Percentiles rank a stretch among this genome's conserved stretches.
Conservation (phyloP, 2,329 filamentous ascomycete species). For the Nothophoma quercina region DNA sequence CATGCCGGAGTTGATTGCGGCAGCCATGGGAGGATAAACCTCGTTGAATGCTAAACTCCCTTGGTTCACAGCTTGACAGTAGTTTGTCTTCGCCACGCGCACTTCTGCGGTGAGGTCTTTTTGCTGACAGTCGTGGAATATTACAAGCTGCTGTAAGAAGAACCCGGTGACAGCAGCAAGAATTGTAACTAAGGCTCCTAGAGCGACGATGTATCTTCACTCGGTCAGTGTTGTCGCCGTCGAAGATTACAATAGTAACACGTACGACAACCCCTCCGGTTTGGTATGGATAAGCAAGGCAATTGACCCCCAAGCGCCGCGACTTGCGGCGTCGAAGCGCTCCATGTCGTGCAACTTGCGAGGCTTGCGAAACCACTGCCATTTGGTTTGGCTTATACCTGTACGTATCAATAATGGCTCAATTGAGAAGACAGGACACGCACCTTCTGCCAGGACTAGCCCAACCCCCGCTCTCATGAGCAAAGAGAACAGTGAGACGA, state of each 20-base stretch:
- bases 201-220: not conserved
- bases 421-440: too few relatives aligned
- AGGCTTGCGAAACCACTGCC: constrained; percentile 17
- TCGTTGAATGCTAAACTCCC: not conserved
- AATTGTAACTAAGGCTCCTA: not conserved
- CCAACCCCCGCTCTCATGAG: not conserved
- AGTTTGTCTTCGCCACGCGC: not conserved
- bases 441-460: constrained; percentile 21
- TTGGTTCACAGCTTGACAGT: not conserved
- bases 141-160: not conserved
- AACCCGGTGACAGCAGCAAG: not conserved
- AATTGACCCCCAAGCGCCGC: constrained; percentile 20
- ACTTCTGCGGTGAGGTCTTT: not conserved
- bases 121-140: not conserved
- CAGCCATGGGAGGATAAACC: not conserved
- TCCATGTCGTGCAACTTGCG: constrained; percentile 14
- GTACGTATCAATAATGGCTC: too few relatives aligned
- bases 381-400: constrained; percentile 27
- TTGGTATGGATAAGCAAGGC: constrained; percentile 4
- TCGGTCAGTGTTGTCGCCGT: too few relatives aligned
- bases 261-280: not conserved
- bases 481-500: not conserved
- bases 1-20: not conserved
- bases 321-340: constrained; percentile 19
- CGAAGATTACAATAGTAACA: not conserved